Conservation (phyloP, 257 asterid genomes). For the Ballota nigra region DNA sequence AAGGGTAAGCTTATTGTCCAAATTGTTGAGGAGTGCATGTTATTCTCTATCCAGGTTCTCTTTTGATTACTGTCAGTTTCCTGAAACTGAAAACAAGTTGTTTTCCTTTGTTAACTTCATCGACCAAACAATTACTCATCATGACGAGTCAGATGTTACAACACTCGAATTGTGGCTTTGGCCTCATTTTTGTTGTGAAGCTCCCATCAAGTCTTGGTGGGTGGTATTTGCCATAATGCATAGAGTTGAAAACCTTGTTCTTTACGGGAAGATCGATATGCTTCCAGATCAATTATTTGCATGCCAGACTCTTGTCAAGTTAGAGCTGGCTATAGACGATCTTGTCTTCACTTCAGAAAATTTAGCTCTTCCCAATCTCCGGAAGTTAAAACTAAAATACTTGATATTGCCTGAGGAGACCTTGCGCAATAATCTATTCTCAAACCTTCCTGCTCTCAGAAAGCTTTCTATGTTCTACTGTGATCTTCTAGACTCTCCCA, state of each 20-base stretch:
- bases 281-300: neutral
- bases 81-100: neutral
- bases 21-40: slow-evolving; percentile 4
- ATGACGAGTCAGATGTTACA: slow-evolving; percentile 10
- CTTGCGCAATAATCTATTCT: neutral
- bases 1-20: slow-evolving; percentile 8
- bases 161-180: slow-evolving; percentile 1
- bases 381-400: neutral
- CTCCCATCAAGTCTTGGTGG: slow-evolving; percentile 4
- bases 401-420: neutral
- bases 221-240: slow-evolving; percentile 8
- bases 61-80: slow-evolving; percentile 9
- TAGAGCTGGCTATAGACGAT: slow-evolving; percentile 12
- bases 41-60: neutral
- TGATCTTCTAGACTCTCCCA: neutral
- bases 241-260: slow-evolving; percentile 21
- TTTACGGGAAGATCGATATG: neutral
- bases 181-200: neutral
- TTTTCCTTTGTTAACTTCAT: neutral
- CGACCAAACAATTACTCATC: neutral
- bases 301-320: slow-evolving; percentile 11
- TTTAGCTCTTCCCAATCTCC: slow-evolving; percentile 13
- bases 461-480: slow-evolving; percentile 21
- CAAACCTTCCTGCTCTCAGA: slow-evolving; percentile 6
- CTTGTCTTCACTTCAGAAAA: neutral